Conservation (phyloP, 352 stramenopile genomes). For the Globisporangium echinulatum region DNA sequence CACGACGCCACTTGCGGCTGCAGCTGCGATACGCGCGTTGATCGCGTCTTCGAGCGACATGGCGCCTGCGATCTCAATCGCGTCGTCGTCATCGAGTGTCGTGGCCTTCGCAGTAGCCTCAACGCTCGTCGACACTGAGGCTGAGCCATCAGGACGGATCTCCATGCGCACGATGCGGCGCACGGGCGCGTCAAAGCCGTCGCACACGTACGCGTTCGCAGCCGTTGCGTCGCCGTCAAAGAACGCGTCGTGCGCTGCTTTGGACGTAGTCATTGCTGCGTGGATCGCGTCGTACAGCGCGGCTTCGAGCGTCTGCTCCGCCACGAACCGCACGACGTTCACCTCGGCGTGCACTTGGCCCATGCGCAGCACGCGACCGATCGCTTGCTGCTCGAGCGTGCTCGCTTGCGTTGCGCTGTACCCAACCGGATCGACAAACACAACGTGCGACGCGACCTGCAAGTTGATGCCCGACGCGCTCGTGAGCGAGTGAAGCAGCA, state of each 20-base stretch:
- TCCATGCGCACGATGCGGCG: conserved; percentile 59
- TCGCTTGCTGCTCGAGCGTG: conserved; percentile 75
- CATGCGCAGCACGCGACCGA: conserved; percentile 82
- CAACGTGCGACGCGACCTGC: conserved; percentile 74
- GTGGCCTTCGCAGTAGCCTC: background rate
- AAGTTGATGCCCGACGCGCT: conserved; percentile 84
- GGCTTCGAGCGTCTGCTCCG: conserved; percentile 67
- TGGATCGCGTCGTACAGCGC: conserved; percentile 75
- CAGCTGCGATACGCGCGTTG: conserved; percentile 44
- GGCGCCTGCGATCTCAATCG: conserved; percentile 61
- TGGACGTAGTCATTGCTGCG: conserved; percentile 29
- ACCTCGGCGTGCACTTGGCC: conserved; percentile 69
- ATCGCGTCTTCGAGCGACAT: conserved; percentile 76
- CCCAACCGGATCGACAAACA: conserved; percentile 76
- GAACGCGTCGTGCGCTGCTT: conserved; percentile 49
- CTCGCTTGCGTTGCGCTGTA: conserved; percentile 64
- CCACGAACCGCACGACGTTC: conserved; percentile 67
- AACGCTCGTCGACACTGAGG: background rate
- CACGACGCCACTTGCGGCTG: conserved; percentile 43
- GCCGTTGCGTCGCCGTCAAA: conserved; percentile 44
- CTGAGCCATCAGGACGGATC: conserved; percentile 10
- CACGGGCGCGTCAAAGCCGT: conserved; percentile 42
- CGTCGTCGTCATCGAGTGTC: conserved; percentile 23
- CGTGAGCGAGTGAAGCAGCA: conserved; percentile 76
- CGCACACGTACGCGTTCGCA: conserved; percentile 38